Evolutionary conservation across 78 protist genomes (phyloP), one percentile per base, ranked within the genome.

Genomic region (Cavenderia fasciculata): DNA sequence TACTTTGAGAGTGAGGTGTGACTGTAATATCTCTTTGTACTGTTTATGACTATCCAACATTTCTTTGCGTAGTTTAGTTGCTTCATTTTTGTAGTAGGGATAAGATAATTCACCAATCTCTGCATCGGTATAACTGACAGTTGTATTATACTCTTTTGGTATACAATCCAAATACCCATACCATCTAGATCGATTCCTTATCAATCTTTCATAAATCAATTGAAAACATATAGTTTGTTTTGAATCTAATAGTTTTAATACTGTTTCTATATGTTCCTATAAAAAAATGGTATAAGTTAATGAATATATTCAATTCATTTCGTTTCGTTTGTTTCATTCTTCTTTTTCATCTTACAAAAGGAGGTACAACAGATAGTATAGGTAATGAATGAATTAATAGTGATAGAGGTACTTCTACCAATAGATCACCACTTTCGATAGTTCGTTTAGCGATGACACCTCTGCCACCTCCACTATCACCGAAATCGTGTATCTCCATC

Each of bases 141-240:
- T 56, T 41, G 74, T 82, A 19, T 18, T 29, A 68, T 82, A 82
- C 1, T 44, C 51, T 25, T 18, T 19, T 34, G 90, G 90, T n/a
- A 68, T 33, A 52, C 52, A 56, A 46, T 41, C 57, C 31, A 47
- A 10, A 54, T 82, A 82, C 4, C 29, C 19, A 43, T 31, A 82
- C 89, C 89, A 82, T 21, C 40, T 65, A 10, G 89, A 82, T 40
- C 44, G 36, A 7, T 40, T 4, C 18, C 63, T 49, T 40, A 82
- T 41, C 31, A 38, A 36, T 68, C 23, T 65, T 29, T 82, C 89
- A 16, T 68, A 18, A 52, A 51, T 68, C 18, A 82, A 51, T 8
- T 29, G 66, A 41, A 66, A 68, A n/a, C 52, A 43, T 23, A 82
- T 29, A 25, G 59, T 82, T 68, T 82, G 89, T 65, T 61, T 56